Evolutionary conservation across 371 early-diverging fungal genomes (phyloP).

Genomic region (Mortierella sp.): DNA sequence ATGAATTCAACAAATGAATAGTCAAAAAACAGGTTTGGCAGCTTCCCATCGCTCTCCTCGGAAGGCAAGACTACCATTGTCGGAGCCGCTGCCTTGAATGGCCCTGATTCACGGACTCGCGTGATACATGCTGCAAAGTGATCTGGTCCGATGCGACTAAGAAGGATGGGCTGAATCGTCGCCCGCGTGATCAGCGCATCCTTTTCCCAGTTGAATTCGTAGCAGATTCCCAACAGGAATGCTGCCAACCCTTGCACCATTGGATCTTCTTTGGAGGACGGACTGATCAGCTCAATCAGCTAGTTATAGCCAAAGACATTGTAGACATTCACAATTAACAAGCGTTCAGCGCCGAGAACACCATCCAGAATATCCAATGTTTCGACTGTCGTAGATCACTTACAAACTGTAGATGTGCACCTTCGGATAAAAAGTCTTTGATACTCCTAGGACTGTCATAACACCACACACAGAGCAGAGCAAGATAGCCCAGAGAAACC

Average conservation of each 20-base stretch:
- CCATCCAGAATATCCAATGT: no score
- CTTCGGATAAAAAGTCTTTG: conserved; percentile 86
- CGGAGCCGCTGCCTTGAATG: conserved; percentile 77
- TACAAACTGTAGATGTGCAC: conserved; percentile 90
- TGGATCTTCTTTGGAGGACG: conserved; percentile 83
- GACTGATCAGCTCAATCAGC: conserved; percentile 88
- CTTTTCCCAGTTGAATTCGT: conserved; percentile 86
- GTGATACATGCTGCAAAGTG: conserved; percentile 82
- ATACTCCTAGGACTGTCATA: conserved; percentile 82
- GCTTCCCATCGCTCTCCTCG: conserved; percentile 57
- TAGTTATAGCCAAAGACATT: conserved; percentile 21
- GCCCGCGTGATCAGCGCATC: conserved; percentile 76
- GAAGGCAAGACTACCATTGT: conserved; percentile 66
- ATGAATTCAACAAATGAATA: conserved; percentile 84
- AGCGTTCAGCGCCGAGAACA: background rate
- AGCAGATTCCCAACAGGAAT: conserved; percentile 85
- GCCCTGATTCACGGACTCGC: conserved; percentile 85
- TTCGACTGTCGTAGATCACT: conserved; percentile 13
- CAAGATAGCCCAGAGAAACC: conserved; percentile 77
- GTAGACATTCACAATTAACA: background rate
- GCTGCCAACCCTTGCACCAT: conserved; percentile 91
- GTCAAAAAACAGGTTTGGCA: conserved; percentile 78
- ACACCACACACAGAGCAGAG: conserved; percentile 83
- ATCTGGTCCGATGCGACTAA: conserved; percentile 86
- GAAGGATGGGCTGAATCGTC: conserved; percentile 82